Base-by-base conservation (phyloP, 805 yeast species). In the Grigorovia yakushimaensis region DNA sequence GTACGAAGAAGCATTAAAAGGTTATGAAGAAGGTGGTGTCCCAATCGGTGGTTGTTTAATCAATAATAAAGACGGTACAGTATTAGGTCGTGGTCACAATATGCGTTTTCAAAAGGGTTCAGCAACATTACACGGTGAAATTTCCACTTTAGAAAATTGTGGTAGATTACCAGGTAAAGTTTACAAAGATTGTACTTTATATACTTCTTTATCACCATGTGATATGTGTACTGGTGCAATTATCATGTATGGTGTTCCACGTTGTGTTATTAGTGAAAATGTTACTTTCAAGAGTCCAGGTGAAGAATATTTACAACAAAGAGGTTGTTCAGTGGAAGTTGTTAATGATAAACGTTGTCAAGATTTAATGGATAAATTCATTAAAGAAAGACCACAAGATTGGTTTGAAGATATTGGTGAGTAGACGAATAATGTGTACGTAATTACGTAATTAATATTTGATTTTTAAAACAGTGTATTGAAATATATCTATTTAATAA, bases 151-250 rank as follows among this genome's bases (percentile, higher is more conserved):
- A 49, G 96, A 88, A 60, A 81, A 85, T 52, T 94, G 96, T 19
- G 98, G 98, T 7, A 77, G 98, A 59, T 71, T 93, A 48, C 81
- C 82, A 20, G 97, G 89, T 4, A 72, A 73, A 20, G 78, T 76
- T 17, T 91, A 91, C 70, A 84, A 83, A 59, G 75, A 81, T 52
- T 84, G 96, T 56, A 93, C 98, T 46, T 76, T 88, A 77, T 91
- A 88, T 68, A 88, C 97, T 27, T 85, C 96, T 0, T 70, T 91
- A 54, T 85, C 95, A 7, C 97, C 98, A 3, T 91, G 98, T 64
- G 76, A 81, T 55, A 91, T 91, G 97, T 91, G 98, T 64, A 78
- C 93, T 4, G 98, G 98, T 19, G 95, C 97, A 5, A 84, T 91
- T 53, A 59, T 91, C 45, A 72, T 91, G 73, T 91, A 88, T 68